phyloP scores from a whole-genome alignment of 2,329 filamentous ascomycete genomes.

The Tolypocladium amazonense region DNA sequence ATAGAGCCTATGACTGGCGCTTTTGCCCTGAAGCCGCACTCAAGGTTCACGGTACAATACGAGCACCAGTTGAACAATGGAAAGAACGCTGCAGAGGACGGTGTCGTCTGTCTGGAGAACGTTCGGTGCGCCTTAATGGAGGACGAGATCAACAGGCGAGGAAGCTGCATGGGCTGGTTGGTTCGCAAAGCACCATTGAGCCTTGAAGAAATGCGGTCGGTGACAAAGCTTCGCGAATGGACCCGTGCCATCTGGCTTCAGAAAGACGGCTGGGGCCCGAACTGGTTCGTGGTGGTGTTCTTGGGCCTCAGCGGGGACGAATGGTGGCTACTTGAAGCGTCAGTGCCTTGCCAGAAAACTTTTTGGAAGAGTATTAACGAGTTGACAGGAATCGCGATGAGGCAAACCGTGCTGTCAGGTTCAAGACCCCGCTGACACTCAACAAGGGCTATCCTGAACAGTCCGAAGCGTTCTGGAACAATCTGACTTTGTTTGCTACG shows the following conservation, averaged over 20 bases:
- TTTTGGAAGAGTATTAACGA: constrained; percentile 5
- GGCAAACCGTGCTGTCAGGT: constrained; percentile 13
- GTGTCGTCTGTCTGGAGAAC: constrained; percentile 44
- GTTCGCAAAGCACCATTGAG: constrained; percentile 36
- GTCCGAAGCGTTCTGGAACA: constrained; percentile 39
- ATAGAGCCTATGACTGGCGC: constrained; percentile 73
- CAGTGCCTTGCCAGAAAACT: constrained; percentile 15
- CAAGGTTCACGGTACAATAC: constrained; percentile 40
- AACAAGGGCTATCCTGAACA: constrained; percentile 31
- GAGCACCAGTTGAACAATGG: constrained; percentile 56
- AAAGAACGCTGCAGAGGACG: constrained; percentile 46
- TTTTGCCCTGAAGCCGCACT: constrained; percentile 59
- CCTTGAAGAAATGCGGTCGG: constrained; percentile 44
- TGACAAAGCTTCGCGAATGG: constrained; percentile 52
- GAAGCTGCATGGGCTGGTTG: constrained; percentile 56
- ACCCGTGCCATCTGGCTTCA: constrained; percentile 59
- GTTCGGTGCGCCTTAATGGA: constrained; percentile 52
- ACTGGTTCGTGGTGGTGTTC: constrained; percentile 64
- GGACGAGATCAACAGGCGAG: constrained; percentile 49
- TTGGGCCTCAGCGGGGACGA: constrained; percentile 63
- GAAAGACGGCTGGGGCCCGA: constrained; percentile 57
- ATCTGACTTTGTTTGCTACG: constrained; percentile 38
- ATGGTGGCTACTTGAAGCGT: constrained; percentile 68
- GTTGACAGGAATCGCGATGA: constrained; percentile 14
- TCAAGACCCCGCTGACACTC: constrained; percentile 31